A percentile compares a stretch with the other conserved stretches of the same genome.
Evolutionary conservation across 2,329 filamentous ascomycete genomes (phyloP).

Genomic region (Colletotrichum viniferum): DNA sequence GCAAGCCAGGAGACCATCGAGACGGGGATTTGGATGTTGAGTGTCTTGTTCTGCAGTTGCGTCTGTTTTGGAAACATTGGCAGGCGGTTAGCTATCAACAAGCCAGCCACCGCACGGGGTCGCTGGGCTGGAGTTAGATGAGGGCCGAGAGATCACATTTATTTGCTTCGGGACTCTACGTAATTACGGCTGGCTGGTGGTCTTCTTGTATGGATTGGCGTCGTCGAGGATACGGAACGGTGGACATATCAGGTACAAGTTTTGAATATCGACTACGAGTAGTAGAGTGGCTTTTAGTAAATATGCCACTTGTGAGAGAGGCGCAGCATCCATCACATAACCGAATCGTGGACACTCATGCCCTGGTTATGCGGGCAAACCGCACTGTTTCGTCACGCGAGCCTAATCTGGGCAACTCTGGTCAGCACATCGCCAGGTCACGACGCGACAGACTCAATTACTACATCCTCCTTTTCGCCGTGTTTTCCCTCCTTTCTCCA

Average conservation of each 20-base stretch:
- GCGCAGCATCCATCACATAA: background rate
- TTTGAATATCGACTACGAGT: background rate
- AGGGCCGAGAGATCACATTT: background rate
- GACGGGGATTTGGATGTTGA: conserved; percentile 86
- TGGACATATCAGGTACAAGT: background rate
- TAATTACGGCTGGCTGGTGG: background rate
- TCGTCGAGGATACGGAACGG: background rate
- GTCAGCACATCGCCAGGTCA: background rate
- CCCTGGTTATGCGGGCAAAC: background rate
- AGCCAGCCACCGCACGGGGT: conserved; percentile 43
- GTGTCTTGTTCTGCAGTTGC: conserved; percentile 92
- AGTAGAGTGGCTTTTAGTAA: background rate
- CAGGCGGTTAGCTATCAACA: conserved; percentile 70
- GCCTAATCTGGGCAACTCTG: background rate
- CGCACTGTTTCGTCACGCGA: background rate
- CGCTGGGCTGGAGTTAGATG: conserved; percentile 38
- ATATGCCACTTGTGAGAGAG: background rate
- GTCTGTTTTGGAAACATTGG: conserved; percentile 98
- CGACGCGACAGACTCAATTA: background rate
- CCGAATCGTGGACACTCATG: background rate
- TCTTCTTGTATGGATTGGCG: background rate
- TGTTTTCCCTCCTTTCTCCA: too few relatives aligned
- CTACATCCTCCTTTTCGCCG: background rate
- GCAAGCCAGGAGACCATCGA: conserved; percentile 69
- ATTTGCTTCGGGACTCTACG: background rate